These are phyloP conservation scores for Exserohilum turcica DNA, from an alignment of 2,329 filamentous ascomycete genomes.

Conservation along the genomic window DNA sequence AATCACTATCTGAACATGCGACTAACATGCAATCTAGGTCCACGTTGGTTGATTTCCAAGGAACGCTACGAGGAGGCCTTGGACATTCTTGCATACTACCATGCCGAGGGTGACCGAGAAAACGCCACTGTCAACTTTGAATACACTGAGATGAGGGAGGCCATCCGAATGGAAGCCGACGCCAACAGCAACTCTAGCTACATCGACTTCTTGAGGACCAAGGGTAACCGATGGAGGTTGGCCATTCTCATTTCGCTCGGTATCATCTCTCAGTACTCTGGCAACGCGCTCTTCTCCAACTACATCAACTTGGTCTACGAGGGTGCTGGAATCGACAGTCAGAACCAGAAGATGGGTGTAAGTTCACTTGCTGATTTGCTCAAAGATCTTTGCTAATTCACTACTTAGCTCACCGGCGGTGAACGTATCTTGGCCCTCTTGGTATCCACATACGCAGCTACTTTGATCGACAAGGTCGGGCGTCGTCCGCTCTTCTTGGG, in stretches of 20 bases:
- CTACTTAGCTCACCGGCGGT: constrained; percentile 47
- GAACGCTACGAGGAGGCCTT: constrained; percentile 67
- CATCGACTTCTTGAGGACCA: constrained; percentile 65
- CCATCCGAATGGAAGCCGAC: constrained; percentile 62
- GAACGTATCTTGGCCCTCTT: constrained; percentile 64
- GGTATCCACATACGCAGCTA: constrained; percentile 61
- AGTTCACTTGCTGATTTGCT: constrained; percentile 32
- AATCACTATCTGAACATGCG: not conserved
- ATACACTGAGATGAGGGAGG: constrained; percentile 69
- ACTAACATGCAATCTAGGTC: constrained; percentile 10
- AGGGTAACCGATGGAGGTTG: constrained; percentile 68
- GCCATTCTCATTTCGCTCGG: constrained; percentile 67
- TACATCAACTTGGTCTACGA: constrained; percentile 68
- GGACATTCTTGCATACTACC: constrained; percentile 65
- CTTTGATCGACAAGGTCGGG: constrained; percentile 61
- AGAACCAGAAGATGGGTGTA: constrained; percentile 43
- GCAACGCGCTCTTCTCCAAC: constrained; percentile 69
- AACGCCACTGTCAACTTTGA: constrained; percentile 69
- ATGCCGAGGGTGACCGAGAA: constrained; percentile 63
- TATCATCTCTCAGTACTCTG: constrained; percentile 70
- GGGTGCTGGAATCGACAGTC: constrained; percentile 63
- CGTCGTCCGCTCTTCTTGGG: constrained; percentile 62
- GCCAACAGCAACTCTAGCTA: constrained; percentile 59
- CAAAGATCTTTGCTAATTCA: constrained; percentile 7
- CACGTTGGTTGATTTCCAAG: constrained; percentile 66